phyloP scores from a whole-genome alignment of 352 stramenopile species.

The Globisporangium splendens region DNA sequence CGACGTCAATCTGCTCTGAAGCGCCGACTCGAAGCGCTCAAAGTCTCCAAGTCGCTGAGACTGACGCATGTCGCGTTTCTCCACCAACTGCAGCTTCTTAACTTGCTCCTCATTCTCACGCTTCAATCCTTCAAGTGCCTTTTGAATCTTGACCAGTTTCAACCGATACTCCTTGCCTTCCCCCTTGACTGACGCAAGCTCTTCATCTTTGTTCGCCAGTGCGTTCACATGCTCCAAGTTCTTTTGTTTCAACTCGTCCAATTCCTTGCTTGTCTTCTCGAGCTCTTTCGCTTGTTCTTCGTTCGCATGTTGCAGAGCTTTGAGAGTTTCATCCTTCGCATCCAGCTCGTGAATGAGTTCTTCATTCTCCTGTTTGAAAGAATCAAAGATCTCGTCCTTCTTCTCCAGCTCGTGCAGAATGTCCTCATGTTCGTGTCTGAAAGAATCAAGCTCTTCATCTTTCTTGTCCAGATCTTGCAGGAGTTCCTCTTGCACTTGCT shows the following conservation, averaged over 20 bases:
- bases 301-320: conserved; percentile 9
- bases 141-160: conserved; percentile 16
- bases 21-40: conserved; percentile 10
- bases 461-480: too few relatives aligned
- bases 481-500: not conserved
- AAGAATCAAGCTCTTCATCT: too few relatives aligned
- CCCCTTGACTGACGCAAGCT: conserved; percentile 21
- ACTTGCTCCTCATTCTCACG: conserved; percentile 25
- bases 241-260: conserved; percentile 18
- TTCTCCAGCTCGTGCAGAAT: not conserved
- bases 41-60: conserved; percentile 17
- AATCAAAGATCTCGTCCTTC: conserved; percentile 1
- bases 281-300: conserved; percentile 17
- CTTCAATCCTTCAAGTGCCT: conserved; percentile 19
- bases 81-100: conserved; percentile 23
- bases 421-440: too few relatives aligned
- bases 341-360: conserved; percentile 7
- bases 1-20: conserved; percentile 15
- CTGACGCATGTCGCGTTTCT: conserved; percentile 12
- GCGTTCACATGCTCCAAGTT: conserved; percentile 21
- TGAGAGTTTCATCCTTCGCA: conserved; percentile 12
- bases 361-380: conserved; percentile 9
- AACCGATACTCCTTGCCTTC: conserved; percentile 17
- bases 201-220: conserved; percentile 23
- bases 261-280: conserved; percentile 27